Evolutionary conservation across 208 protist genomes (phyloP), one percentile per base, ranked within the genome.

Genomic region (Leishmania tarentolae): DNA sequence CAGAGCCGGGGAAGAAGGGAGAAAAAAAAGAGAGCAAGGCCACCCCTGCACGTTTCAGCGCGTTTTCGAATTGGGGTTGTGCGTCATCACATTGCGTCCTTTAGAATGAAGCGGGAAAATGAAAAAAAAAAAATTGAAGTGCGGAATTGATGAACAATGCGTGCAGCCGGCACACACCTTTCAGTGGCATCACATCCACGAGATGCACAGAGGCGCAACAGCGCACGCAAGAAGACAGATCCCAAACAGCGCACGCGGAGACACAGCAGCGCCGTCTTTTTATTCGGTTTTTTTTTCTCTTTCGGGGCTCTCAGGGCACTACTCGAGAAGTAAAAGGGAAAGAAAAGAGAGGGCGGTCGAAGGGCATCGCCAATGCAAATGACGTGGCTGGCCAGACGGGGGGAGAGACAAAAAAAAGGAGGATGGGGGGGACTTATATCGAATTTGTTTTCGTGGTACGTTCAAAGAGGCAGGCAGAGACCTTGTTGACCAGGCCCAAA

Each of bases 11-110:
- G 4, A 42, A 17, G 28, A 1, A 69, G 63, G 40, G 35, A 59
- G 66, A 52, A 56, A 77, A 66, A 74, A 73, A 56, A 84, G 61
- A 68, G 42, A 40, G 37, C n/a, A n/a, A n/a, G n/a, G n/a, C 52
- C 73, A 66, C 37, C 6, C 40, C 17, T 68, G 13, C n/a, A 24
- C 11, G 28, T 47, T 47, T 53, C 4, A 65, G 9, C 53, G 59
- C 28, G 17, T 6, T 8, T 0, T 37, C 59, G n/a, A 1, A 7
- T 35, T 6, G 4, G 0, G 50, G 21, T 5, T 53, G 3, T 4
- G 50, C 6, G 21, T 5, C 50, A 9, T 53, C 50, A 4, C 8
- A 53, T 0, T 53, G 13, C 50, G 0, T 53, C 5, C 15, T 53
- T 35, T 28, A 35, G 28, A 37, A 8, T 0, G n/a, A n/a, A n/a